These are phyloP conservation scores for Diplogelasinospora grovesii DNA, from an alignment of 495 filamentous ascomycete genomes.

Conservation along the genomic window DNA sequence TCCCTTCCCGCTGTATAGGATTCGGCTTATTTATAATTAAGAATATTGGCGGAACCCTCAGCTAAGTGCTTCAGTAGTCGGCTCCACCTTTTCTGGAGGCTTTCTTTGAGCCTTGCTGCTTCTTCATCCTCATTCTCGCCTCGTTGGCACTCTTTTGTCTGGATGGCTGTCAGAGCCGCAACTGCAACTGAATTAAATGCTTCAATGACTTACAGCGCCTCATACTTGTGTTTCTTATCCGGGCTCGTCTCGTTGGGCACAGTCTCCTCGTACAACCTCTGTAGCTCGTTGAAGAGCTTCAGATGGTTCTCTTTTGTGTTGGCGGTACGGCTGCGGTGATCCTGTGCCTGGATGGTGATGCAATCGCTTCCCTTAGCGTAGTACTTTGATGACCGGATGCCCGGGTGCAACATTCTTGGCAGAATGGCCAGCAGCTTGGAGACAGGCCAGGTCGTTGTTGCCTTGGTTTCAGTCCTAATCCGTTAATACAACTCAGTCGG, in stretches of 20 bases:
- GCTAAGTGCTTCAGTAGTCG: no score
- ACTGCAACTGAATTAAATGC: neutral
- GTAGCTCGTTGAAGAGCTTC: slow-evolving; percentile 45
- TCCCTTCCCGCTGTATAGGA: no score
- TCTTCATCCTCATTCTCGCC: slow-evolving; percentile 65
- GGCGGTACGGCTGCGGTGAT: slow-evolving; percentile 39
- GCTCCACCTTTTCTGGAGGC: slow-evolving; percentile 55
- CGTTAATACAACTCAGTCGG: slow-evolving; percentile 2
- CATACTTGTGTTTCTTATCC: slow-evolving; percentile 35
- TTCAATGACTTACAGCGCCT: slow-evolving; percentile 27
- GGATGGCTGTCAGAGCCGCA: slow-evolving; percentile 4
- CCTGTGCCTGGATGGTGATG: slow-evolving; percentile 37
- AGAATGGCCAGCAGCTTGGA: slow-evolving; percentile 52
- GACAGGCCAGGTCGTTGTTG: slow-evolving; percentile 60
- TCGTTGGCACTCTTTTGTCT: slow-evolving; percentile 71
- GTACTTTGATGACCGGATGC: slow-evolving; percentile 62
- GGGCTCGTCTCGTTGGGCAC: slow-evolving; percentile 32
- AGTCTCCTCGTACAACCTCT: slow-evolving; percentile 52
- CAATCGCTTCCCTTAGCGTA: slow-evolving; percentile 56
- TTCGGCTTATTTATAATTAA: no score
- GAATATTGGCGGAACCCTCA: no score
- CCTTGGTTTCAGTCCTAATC: slow-evolving; percentile 83
- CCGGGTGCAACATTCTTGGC: slow-evolving; percentile 59
- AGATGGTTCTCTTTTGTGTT: slow-evolving; percentile 39
- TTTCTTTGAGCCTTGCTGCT: slow-evolving; percentile 76